These are phyloP conservation scores for Hirsutella minnesotensis DNA, from an alignment of 2,329 filamentous ascomycete genomes.

Conservation along the genomic window DNA sequence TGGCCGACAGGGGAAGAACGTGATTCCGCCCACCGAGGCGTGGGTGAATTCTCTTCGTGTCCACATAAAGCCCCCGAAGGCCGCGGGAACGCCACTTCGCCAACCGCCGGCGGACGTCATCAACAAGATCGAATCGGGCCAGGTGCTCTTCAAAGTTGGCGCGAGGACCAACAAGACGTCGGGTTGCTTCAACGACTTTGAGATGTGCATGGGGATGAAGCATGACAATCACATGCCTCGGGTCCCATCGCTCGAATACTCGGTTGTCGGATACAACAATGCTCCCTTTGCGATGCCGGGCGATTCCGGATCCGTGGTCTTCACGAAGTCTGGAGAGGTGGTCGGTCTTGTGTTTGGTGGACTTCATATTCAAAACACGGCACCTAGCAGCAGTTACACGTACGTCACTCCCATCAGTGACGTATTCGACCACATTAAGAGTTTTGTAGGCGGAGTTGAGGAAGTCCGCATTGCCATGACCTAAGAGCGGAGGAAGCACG, in stretches of 20 bases:
- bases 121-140: background rate
- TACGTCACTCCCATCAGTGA: background rate
- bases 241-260: background rate
- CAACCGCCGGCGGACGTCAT: background rate
- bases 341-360: background rate
- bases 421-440: background rate
- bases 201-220: background rate
- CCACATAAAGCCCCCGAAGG: no score
- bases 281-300: background rate
- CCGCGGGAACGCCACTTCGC: background rate
- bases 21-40: background rate
- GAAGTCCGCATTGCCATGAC: background rate
- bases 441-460: background rate
- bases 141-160: background rate
- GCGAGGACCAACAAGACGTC: background rate
- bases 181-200: background rate
- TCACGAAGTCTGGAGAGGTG: background rate
- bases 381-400: no score
- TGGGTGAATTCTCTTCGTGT: no score
- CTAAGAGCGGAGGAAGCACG: no score
- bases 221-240: background rate
- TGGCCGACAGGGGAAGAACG: background rate
- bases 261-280: background rate
- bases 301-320: background rate
- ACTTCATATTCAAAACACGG: background rate